These are phyloP conservation scores for Pseudozyma sp. DNA, from an alignment of 1,284 basidiomycete species.

Conservation along the genomic window DNA sequence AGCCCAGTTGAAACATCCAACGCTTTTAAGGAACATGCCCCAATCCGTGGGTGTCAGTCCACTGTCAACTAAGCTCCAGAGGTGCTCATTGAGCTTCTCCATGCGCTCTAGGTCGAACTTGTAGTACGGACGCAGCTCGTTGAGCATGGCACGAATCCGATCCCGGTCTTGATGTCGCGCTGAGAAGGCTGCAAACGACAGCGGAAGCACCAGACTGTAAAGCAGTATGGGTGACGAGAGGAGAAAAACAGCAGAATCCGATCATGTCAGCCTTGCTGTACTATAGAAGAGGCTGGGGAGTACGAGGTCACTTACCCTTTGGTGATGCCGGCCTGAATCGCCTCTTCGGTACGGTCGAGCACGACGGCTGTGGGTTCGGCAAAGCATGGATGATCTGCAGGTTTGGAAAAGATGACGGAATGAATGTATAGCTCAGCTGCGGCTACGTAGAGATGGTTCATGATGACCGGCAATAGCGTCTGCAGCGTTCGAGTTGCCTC, in stretches of 20 bases:
- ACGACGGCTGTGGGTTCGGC: constrained; percentile 34
- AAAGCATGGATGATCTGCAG: constrained; percentile 42
- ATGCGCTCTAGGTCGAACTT: constrained; percentile 47
- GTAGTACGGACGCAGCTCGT: constrained; percentile 46
- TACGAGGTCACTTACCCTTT: constrained; percentile 23
- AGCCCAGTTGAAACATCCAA: constrained; percentile 53
- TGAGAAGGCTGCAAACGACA: constrained; percentile 45
- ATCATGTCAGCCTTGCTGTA: too few relatives aligned
- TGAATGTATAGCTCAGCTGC: constrained; percentile 48
- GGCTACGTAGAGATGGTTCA: constrained; percentile 46
- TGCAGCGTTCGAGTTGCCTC: constrained; percentile 35
- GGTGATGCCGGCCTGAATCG: constrained; percentile 40
- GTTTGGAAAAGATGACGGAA: constrained; percentile 47
- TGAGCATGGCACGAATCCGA: constrained; percentile 37
- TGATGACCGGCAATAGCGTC: constrained; percentile 32
- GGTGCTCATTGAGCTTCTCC: constrained; percentile 43
- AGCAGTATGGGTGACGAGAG: too few relatives aligned
- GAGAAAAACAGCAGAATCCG: too few relatives aligned
- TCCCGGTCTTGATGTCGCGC: constrained; percentile 25
- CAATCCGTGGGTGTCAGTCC: constrained; percentile 40
- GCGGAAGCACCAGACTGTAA: constrained; percentile 27
- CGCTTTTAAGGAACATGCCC: constrained; percentile 45
- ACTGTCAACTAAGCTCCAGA: constrained; percentile 48
- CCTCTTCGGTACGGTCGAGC: constrained; percentile 39
- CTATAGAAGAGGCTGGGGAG: background rate